Evolutionary conservation across 75 land plant species (phyloP), one percentile per base, ranked within the genome.

Genomic region (Pinus taeda): DNA sequence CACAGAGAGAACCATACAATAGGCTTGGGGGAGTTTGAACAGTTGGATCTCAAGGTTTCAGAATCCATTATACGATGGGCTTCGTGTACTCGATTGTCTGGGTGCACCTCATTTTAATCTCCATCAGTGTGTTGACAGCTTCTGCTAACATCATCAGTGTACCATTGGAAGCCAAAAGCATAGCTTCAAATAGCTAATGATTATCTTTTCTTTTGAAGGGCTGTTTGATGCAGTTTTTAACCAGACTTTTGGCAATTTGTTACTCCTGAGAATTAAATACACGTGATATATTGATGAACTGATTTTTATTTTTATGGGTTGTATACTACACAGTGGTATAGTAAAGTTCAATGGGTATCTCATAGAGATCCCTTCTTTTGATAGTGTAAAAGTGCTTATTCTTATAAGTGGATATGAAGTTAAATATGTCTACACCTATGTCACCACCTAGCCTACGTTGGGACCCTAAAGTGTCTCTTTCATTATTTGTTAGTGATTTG

Each of bases 41-140:
- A 87, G 75, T 71, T 90, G 36, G 84, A 87, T 77, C 65, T 90
- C 4, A 62, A 81, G 78, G 92, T 87, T 30, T 75, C 89, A 17
- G 92, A 87, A 59, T 90, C 92, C 64, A 79, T 90, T 4, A 83
- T 90, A 56, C 83, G 92, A 3, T 90, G 92, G 92, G 88, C 89
- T 3, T 90, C 92, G 20, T 90, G 92, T 75, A 90, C 92, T 3
- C 59, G 81, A 61, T 69, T 90, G 49, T 77, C 87, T 11, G 80
- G 76, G 74, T 79, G 87, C 8, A 56, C 87, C 12, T 85, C 92
- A 21, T 81, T 87, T 30, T 78, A 83, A 57, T 90, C 87, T 17
- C 85, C 89, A 26, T 84, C 87, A 12, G 89, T 90, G 6, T 90
- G 89, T 60, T 90, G 75, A 81, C 39, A 63, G 36, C 11, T 30